These are phyloP conservation scores for Pseudocercospora pini-densiflorae DNA, from an alignment of 2,329 filamentous ascomycete species.

Conservation along the genomic window DNA sequence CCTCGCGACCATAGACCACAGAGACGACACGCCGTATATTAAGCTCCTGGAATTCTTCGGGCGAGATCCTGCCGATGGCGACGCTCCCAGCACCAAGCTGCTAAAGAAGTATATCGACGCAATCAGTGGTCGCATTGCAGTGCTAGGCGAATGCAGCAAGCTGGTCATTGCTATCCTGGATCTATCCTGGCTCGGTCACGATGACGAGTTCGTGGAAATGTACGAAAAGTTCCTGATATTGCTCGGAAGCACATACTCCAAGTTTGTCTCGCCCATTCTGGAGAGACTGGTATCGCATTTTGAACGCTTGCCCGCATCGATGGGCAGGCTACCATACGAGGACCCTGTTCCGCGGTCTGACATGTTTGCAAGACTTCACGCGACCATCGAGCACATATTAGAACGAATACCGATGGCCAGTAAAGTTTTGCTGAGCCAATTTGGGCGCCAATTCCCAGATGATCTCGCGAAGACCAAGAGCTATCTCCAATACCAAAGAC, in stretches of 20 bases:
- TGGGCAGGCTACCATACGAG: constrained; percentile 59
- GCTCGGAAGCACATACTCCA: constrained; percentile 80
- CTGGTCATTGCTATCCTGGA: constrained; percentile 63
- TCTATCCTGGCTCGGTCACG: constrained; percentile 65
- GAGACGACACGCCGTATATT: constrained; percentile 62
- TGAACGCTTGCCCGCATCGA: constrained; percentile 61
- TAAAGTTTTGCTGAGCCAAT: constrained; percentile 64
- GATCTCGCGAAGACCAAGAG: constrained; percentile 70
- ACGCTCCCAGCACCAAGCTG: constrained; percentile 56
- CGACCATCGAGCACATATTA: constrained; percentile 74
- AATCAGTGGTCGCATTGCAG: constrained; percentile 60
- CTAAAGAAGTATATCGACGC: constrained; percentile 64
- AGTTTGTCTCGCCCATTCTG: constrained; percentile 74
- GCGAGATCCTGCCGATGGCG: constrained; percentile 37
- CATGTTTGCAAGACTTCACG: constrained; percentile 76
- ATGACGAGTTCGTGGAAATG: constrained; percentile 61
- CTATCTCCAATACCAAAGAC: constrained; percentile 88
- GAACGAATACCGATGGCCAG: constrained; percentile 81
- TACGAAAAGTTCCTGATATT: constrained; percentile 63
- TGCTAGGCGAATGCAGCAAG: constrained; percentile 60
- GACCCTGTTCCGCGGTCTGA: constrained; percentile 63
- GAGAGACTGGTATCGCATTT: constrained; percentile 83
- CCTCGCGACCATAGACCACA: constrained; percentile 45
- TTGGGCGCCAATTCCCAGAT: constrained; percentile 41
- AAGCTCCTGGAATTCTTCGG: constrained; percentile 46